These are phyloP conservation scores for Annona cherimola DNA, from an alignment of 164 flowering plant genomes.

Conservation along the genomic window DNA sequence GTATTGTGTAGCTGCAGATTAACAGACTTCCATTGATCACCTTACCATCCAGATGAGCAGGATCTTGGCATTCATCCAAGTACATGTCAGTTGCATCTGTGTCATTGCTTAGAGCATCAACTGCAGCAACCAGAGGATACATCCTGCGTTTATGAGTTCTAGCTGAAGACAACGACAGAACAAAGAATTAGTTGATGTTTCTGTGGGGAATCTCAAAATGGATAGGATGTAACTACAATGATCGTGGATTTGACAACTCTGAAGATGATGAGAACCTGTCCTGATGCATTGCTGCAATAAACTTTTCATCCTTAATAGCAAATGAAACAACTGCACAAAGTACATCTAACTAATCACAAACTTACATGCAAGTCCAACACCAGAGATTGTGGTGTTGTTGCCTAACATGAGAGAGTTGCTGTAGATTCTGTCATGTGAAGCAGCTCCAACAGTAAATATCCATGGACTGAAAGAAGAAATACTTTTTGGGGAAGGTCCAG, in stretches of 20 bases:
- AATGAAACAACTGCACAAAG: background rate
- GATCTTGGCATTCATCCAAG: conserved; percentile 87
- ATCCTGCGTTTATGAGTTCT: conserved; percentile 46
- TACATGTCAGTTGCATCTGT: conserved; percentile 55
- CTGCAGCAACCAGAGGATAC: conserved; percentile 67
- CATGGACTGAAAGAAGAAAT: conserved; percentile 97
- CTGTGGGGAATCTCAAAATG: background rate
- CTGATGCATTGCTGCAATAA: no score
- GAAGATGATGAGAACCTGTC: background rate
- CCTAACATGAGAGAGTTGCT: conserved; percentile 72
- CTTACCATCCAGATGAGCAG: conserved; percentile 45
- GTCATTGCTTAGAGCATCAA: conserved; percentile 69
- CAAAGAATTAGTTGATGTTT: background rate
- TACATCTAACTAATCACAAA: background rate
- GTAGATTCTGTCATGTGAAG: conserved; percentile 80
- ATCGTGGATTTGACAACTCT: background rate
- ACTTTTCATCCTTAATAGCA: no score
- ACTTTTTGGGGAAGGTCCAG: conserved; percentile 94
- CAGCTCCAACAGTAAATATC: conserved; percentile 97
- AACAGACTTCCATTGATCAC: conserved; percentile 73
- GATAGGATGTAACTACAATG: background rate
- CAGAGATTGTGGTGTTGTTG: conserved; percentile 65
- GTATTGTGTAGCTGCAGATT: conserved; percentile 90
- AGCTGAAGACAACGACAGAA: conserved; percentile 41
- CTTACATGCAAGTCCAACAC: conserved; percentile 96